These are phyloP conservation scores for Bocquillonia castaneifolia DNA, from an alignment of 441 rosid genomes.

Conservation along the genomic window DNA sequence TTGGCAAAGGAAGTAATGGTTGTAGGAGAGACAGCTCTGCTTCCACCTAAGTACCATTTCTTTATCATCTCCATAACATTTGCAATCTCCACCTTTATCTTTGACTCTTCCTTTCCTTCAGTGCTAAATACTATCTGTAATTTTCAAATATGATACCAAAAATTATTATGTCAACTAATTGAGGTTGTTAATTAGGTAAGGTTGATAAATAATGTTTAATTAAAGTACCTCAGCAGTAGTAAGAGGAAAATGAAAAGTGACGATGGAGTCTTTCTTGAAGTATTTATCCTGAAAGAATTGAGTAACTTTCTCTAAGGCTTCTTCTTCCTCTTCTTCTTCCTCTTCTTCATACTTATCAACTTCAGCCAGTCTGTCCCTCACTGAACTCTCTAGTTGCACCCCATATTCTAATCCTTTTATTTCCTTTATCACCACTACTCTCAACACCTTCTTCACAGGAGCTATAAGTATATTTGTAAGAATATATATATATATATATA, in stretches of 20 bases:
- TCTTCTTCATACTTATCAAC: conserved; percentile 86
- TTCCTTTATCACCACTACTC: conserved; percentile 85
- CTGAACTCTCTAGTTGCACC: conserved; percentile 60
- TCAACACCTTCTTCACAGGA: conserved; percentile 59
- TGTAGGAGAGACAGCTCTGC: conserved; percentile 64
- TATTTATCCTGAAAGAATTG: conserved; percentile 82
- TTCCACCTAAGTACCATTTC: conserved; percentile 84
- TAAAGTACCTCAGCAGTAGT: conserved; percentile 52
- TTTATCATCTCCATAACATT: conserved; percentile 76
- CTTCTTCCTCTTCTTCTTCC: conserved; percentile 85
- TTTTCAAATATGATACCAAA: too few species aligned
- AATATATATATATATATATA: too few species aligned
- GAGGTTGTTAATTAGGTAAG: background rate
- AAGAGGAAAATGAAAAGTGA: conserved; percentile 62
- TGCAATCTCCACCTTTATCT: conserved; percentile 52
- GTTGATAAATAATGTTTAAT: background rate
- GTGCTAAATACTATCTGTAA: conserved; percentile 46
- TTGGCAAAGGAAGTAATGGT: conserved; percentile 57
- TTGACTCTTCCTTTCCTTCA: conserved; percentile 66
- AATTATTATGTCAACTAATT: too few species aligned
- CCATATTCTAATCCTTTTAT: conserved; percentile 83
- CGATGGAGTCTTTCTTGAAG: conserved; percentile 57
- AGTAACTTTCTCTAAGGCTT: conserved; percentile 62
- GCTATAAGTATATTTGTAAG: conserved; percentile 27
- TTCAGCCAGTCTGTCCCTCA: conserved; percentile 67